These are phyloP conservation scores for Elymus sibiricus DNA, from an alignment of 176 grass and related monocot species.

Conservation along the genomic window DNA sequence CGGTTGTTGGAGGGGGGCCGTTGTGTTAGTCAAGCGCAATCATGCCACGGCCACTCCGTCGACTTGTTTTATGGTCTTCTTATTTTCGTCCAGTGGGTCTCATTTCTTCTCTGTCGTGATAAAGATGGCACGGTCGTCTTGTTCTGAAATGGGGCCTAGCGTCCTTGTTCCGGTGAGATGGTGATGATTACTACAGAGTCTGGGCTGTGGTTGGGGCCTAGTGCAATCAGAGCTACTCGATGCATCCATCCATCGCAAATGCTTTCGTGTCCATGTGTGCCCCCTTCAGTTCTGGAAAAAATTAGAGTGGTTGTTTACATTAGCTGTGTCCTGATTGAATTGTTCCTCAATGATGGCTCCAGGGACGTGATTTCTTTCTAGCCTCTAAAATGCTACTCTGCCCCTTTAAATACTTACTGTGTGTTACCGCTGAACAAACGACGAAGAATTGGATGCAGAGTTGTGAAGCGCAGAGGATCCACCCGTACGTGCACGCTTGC, in stretches of 20 bases:
- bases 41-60: neutral
- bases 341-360: neutral
- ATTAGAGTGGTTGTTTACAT: neutral
- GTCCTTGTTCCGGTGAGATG: neutral
- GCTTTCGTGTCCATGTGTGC: neutral
- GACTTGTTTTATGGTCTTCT: neutral
- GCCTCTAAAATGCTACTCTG: neutral
- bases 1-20: neutral
- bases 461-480: slow-evolving; percentile 22
- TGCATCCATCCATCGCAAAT: neutral
- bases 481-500: slow-evolving; percentile 15
- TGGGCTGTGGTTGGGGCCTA: neutral
- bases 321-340: neutral
- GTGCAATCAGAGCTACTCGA: neutral
- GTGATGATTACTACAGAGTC: neutral
- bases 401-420: no score
- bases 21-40: slow-evolving; percentile 7
- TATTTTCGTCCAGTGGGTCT: neutral
- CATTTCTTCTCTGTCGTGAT: neutral
- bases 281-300: neutral
- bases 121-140: neutral
- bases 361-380: neutral
- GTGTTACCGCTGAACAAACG: neutral
- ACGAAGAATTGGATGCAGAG: neutral
- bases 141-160: neutral